phyloP scores from a whole-genome alignment of 495 filamentous ascomycete species.

The Chaetomidium leptoderma region DNA sequence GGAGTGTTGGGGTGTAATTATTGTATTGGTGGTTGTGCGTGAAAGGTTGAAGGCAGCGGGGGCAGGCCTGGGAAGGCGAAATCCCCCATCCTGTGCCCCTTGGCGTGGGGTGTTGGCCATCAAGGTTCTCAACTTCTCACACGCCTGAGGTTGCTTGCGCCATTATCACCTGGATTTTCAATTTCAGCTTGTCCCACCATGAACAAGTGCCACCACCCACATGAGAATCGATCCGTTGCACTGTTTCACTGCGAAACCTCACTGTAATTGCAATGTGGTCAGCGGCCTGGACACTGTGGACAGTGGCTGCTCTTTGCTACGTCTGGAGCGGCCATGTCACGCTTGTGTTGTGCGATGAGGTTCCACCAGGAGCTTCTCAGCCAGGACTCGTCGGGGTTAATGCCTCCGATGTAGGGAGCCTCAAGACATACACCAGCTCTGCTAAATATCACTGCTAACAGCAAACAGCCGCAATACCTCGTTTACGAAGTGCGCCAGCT shows the following conservation, averaged over 20 bases:
- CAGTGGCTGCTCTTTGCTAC: neutral
- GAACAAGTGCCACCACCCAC: no score
- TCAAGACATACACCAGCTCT: neutral
- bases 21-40: no score
- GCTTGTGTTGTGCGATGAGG: neutral
- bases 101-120: conserved; percentile 1
- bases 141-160: no score
- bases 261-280: neutral
- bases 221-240: no score
- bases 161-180: neutral
- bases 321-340: neutral
- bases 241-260: neutral
- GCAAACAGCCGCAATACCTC: neutral
- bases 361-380: neutral
- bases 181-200: neutral
- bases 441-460: neutral
- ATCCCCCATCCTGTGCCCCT: neutral
- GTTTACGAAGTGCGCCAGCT: conserved; percentile 3
- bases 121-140: neutral
- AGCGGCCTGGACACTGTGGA: neutral
- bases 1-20: no score
- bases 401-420: neutral
- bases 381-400: neutral
- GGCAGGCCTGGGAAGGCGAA: neutral
- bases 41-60: no score